Base-by-base conservation (phyloP, 768 basidiomycete genomes). In the Pulveroboletus sp. region DNA sequence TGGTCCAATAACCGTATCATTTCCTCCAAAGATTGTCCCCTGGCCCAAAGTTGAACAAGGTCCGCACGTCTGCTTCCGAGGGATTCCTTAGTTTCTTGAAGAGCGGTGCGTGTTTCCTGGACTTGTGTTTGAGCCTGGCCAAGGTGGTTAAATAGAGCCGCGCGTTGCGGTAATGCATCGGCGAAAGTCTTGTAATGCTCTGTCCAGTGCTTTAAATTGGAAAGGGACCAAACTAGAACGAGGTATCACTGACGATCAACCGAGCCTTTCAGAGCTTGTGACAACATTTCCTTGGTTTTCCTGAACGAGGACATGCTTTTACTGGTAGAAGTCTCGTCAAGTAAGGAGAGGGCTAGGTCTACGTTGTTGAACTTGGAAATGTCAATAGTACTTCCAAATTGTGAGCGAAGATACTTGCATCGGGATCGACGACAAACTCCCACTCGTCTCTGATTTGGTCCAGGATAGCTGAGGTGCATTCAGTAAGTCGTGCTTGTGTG, bases 131-230 rank as follows among this genome's bases (percentile, higher is more conserved):
- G 93, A 5, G 88, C 81, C 31, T 80, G 76, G 12, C 74, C 73
- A 5, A 99, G 76, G 49, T 90, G 85, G 40, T 70, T 78, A 36
- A 93, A 60, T 11, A 97, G 75, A 3, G 83, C 78, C 2, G 89
- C 80, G 65, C 98, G 96, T 57, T 92, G 91, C 0, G 94, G 92
- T 21, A 98, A 73, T 0, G 93, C 86, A n/a, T 92, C 85, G 38
- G 92, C 93, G 66, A 97, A 98, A 3, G 93, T 84, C 69, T 95
- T 86, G 65, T 94, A 96, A 61, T 97, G 86, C 59, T 86, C 89
- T 89, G 68, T n/a, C 39, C 56, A 54, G 49, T 51, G 51, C 6
- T 27, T 36, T 11, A 43, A 53, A 49, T 44, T 30, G 30, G 14
- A 45, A 45, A 43, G 37, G 47, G 38, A 51, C 18, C n/a, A 43